Percentiles rank a stretch among this genome's conserved stretches.
Evolutionary conservation across 441 rosid genomes (phyloP).

Genomic region (Populus trichocarpa): DNA sequence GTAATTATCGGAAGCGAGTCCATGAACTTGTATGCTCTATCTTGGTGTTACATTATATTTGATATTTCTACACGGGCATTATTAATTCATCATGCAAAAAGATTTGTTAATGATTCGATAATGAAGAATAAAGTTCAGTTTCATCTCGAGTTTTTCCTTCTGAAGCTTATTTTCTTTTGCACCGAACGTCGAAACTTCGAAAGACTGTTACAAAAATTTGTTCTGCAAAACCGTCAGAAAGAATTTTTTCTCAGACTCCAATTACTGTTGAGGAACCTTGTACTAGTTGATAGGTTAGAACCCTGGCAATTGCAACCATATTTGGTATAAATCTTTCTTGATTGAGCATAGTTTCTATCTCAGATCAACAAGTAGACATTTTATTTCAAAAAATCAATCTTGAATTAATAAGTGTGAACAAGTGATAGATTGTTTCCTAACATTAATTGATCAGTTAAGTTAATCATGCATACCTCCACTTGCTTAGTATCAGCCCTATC

Average conservation of each 20-base stretch:
- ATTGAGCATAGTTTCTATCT: no score
- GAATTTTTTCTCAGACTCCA: background rate
- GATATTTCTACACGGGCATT: background rate
- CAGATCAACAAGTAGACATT: no score
- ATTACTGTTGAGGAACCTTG: background rate
- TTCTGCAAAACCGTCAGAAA: slow-evolving; percentile 34
- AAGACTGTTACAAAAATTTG: slow-evolving; percentile 34
- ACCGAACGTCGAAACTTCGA: slow-evolving; percentile 44
- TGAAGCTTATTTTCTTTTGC: slow-evolving; percentile 50
- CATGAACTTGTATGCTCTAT: background rate
- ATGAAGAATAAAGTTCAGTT: slow-evolving; percentile 44
- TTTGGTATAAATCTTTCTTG: no score
- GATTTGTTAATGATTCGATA: slow-evolving; percentile 41
- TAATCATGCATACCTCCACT: slow-evolving; percentile 38
- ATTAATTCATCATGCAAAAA: background rate
- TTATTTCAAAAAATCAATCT: no score
- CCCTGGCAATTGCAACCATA: background rate
- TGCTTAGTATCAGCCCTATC: slow-evolving; percentile 42
- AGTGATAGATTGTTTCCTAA: no score
- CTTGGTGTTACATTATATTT: background rate
- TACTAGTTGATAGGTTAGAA: background rate
- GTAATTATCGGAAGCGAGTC: background rate
- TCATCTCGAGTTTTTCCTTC: slow-evolving; percentile 56
- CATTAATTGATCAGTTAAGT: background rate
- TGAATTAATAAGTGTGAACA: no score